A percentile compares a stretch with the other conserved stretches of the same genome.
These are phyloP conservation scores for Nannizziopsis barbatae DNA, from an alignment of 2,329 filamentous ascomycete genomes.

Conservation along the genomic window DNA sequence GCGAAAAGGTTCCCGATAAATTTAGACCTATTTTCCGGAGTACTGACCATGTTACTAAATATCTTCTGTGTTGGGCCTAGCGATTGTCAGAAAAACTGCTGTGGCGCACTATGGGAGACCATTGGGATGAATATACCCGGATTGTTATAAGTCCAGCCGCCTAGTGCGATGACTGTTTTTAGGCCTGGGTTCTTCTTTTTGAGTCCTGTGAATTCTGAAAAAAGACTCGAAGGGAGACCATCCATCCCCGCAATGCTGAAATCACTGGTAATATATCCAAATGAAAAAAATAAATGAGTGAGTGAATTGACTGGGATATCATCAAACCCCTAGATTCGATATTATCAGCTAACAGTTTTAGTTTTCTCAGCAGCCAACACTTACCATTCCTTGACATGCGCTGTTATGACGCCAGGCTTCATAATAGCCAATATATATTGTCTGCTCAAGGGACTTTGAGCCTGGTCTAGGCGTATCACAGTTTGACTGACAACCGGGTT, in stretches of 20 bases:
- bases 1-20: constrained; percentile 1
- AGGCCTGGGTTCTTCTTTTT: constrained; percentile 24
- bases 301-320: too few relatives aligned
- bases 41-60: constrained; percentile 19
- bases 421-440: constrained; percentile 29
- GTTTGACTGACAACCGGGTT: neutral
- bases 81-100: too few relatives aligned
- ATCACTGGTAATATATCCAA: too few relatives aligned
- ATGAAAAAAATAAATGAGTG: too few relatives aligned
- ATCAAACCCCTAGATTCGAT: too few relatives aligned
- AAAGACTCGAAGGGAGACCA: constrained; percentile 15
- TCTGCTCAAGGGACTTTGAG: too few relatives aligned
- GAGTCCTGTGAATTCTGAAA: constrained; percentile 18
- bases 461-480: too few relatives aligned
- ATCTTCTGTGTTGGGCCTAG: constrained; percentile 17
- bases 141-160: constrained; percentile 35
- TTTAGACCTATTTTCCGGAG: neutral
- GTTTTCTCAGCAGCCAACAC: too few relatives aligned
- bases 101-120: too few relatives aligned
- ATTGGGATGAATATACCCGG: too few relatives aligned
- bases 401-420: constrained; percentile 22
- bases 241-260: too few relatives aligned
- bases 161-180: constrained; percentile 29
- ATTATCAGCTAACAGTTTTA: too few relatives aligned
- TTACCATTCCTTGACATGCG: constrained; percentile 17